phyloP scores from a whole-genome alignment of 2,329 filamentous ascomycete genomes.

The Talaromyces rugulosus region DNA sequence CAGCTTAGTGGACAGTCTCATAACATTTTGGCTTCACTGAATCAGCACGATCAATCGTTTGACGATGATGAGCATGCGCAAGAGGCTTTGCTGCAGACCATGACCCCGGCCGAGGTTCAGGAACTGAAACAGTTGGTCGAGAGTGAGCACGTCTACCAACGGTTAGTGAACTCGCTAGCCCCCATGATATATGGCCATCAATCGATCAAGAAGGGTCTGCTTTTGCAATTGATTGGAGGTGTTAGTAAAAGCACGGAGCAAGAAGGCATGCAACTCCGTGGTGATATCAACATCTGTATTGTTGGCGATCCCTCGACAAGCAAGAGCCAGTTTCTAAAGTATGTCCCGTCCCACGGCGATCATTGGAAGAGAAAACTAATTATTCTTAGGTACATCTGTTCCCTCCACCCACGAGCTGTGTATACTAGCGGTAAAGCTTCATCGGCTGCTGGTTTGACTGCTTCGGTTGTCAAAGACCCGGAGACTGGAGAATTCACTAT shows the following conservation, averaged over 20 bases:
- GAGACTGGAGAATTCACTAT: slow-evolving; percentile 99
- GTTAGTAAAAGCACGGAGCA: slow-evolving; percentile 78
- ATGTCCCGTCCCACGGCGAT: slow-evolving; percentile 21
- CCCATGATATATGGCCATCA: slow-evolving; percentile 97
- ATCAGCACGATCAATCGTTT: slow-evolving; percentile 66
- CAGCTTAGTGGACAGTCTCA: slow-evolving; percentile 67
- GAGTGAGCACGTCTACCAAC: slow-evolving; percentile 88
- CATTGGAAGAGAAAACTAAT: slow-evolving; percentile 7
- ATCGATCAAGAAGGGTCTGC: slow-evolving; percentile 93
- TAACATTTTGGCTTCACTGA: slow-evolving; percentile 81
- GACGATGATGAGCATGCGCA: slow-evolving; percentile 81
- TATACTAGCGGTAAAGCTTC: slow-evolving; percentile 98
- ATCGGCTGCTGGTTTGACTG: slow-evolving; percentile 93
- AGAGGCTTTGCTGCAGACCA: slow-evolving; percentile 76
- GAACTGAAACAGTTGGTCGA: slow-evolving; percentile 92
- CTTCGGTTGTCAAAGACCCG: slow-evolving; percentile 94
- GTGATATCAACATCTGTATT: slow-evolving; percentile 98
- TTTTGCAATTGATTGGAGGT: slow-evolving; percentile 94
- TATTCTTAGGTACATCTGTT: slow-evolving; percentile 70
- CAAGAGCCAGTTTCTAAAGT: slow-evolving; percentile 95
- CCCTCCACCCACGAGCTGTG: slow-evolving; percentile 90
- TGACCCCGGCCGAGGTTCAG: slow-evolving; percentile 82
- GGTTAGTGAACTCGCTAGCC: slow-evolving; percentile 87
- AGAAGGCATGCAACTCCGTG: slow-evolving; percentile 92
- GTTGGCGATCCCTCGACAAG: slow-evolving; percentile 96